A percentile compares a stretch with the other conserved stretches of the same genome.
Conservation (phyloP, 1,284 basidiomycete genomes). For the Porodaedalea pini region DNA sequence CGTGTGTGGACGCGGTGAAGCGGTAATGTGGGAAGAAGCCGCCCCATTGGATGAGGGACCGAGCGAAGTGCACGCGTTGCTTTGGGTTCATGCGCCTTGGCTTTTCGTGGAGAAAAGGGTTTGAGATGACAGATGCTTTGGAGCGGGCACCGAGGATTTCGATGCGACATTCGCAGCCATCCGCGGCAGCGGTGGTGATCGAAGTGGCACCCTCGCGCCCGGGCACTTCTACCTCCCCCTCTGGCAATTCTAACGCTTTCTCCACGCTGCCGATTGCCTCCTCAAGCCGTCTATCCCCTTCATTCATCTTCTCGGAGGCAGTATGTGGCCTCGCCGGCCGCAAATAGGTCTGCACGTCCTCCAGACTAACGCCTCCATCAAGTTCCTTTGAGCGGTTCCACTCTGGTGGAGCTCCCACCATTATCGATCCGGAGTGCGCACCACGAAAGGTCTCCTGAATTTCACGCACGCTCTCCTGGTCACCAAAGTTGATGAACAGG, state of each 20-base stretch:
- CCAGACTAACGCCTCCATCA: constrained; percentile 12
- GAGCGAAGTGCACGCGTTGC: background rate
- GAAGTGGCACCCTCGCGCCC: background rate
- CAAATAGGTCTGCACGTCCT: constrained; percentile 9
- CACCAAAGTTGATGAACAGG: constrained; percentile 5
- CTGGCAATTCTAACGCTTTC: background rate
- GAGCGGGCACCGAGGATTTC: background rate
- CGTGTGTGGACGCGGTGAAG: background rate
- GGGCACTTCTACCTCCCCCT: background rate
- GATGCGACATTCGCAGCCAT: background rate
- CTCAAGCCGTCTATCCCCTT: background rate
- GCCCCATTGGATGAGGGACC: constrained; percentile 6
- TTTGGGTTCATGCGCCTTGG: background rate
- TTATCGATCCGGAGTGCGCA: background rate
- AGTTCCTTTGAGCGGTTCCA: background rate
- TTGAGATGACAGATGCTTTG: background rate
- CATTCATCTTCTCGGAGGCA: background rate
- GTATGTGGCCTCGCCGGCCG: background rate
- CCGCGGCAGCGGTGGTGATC: background rate
- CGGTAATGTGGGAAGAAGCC: constrained; percentile 15
- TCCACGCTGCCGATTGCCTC: background rate
- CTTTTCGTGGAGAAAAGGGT: background rate
- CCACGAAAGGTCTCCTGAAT: background rate
- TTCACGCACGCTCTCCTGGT: background rate
- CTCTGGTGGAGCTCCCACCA: background rate